Evolutionary conservation across 306 rosid species (phyloP), one percentile per base, ranked within the genome.

Genomic region (Pterocarpus santalinus): DNA sequence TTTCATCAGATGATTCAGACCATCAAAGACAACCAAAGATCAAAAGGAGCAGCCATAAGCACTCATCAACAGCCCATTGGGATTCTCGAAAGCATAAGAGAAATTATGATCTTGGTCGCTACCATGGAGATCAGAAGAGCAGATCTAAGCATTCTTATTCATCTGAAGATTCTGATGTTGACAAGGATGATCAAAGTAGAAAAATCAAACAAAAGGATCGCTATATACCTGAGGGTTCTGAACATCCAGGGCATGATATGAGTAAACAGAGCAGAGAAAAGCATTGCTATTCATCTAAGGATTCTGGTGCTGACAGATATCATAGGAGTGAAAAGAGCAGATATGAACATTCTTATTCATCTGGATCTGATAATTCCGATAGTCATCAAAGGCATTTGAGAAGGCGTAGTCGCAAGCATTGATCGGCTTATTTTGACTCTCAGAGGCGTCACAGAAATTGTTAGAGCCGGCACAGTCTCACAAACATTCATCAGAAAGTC

Each of bases 111-210:
- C 9, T 68, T 51, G 85, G 81, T 77, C 63, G 68, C 64, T 72
- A 72, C 74, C 70, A 9, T 13, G 82, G 77, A 79, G 17, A 34
- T 47, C 79, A 70, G 41, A 82, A 67, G 76, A 77, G 76, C 74
- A 69, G 81, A 51, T 79, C 32, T 16, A 68, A 58, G 44, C 76
- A 61, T 60, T 58, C 73, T 49, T 49, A 73, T 80, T 74, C 86
- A 49, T 67, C 86, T 51, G 85, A 78, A 53, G 85, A 81, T 69
- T 82, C 84, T 66, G 80, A 83, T 43, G 53, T 63, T 32, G 82
- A 83, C 56, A 60, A 58, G 38, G 65, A 74, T 61, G 64, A 75
- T 57, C 80, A 16, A 51, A 51, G 71, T 69, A 80, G 81, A 86
- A 80, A 51, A 65, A 17, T 65, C 72, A 61, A 80, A 58, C 81